Percentiles rank a stretch among this genome's conserved stretches.
phyloP scores from a whole-genome alignment of 768 basidiomycete species.

The Lepiota subincarnata region DNA sequence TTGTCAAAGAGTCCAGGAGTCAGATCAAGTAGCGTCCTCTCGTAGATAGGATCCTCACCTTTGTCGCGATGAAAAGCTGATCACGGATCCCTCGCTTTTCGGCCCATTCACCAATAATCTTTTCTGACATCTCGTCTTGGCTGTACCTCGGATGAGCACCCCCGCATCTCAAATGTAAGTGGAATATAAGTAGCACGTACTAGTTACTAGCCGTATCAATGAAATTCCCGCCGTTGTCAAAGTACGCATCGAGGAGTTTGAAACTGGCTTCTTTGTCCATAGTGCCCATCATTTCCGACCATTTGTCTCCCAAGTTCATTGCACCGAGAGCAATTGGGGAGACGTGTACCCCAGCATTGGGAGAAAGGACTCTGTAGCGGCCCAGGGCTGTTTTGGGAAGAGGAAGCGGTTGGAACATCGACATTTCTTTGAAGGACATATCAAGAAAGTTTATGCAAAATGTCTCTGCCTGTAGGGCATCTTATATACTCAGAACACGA shows the following conservation, averaged over 20 bases:
- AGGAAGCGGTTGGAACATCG: too few relatives aligned
- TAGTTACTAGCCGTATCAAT: slow-evolving; percentile 44
- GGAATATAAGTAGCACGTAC: slow-evolving; percentile 19
- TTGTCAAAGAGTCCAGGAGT: too few relatives aligned
- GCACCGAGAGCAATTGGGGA: slow-evolving; percentile 38
- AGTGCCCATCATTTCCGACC: slow-evolving; percentile 23
- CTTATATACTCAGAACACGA: too few relatives aligned
- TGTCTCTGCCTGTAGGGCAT: too few relatives aligned
- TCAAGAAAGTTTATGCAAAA: too few relatives aligned
- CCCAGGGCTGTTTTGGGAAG: slow-evolving; percentile 20
- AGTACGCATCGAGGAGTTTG: slow-evolving; percentile 39
- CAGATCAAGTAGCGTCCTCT: too few relatives aligned
- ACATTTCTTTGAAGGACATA: too few relatives aligned
- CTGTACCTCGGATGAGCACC: slow-evolving; percentile 18
- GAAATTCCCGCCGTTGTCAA: slow-evolving; percentile 41
- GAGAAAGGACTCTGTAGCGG: slow-evolving; percentile 27
- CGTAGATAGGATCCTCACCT: slow-evolving; percentile 25
- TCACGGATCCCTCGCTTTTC: slow-evolving; percentile 39
- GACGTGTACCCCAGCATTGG: slow-evolving; percentile 32
- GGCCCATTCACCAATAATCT: slow-evolving; percentile 48
- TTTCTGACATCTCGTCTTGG: slow-evolving; percentile 50
- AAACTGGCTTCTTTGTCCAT: slow-evolving; percentile 40
- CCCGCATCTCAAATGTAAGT: background rate
- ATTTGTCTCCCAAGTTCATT: slow-evolving; percentile 35
- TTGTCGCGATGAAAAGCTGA: slow-evolving; percentile 43